Evolutionary conservation across 78 protist species (phyloP).

Genomic region (Dictyostelium discoideum): dicty_2.7 NC_007088.5:142001-142500

Average conservation of each 20-base stretch:
- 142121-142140: conserved; percentile 99
- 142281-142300: conserved; percentile 8
- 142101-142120: conserved; percentile 99
- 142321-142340: conserved; percentile 17
- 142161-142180: conserved; percentile 99
- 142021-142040: background rate
- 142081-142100: conserved; percentile 99
- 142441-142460: conserved; percentile 21
- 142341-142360: background rate
- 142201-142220: conserved; percentile 92
- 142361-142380: conserved; percentile 14
- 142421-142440: conserved; percentile 15
- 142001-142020: background rate
- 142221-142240: background rate
- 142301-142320: background rate
- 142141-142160: conserved; percentile 98
- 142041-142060: conserved; percentile 11
- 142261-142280: conserved; percentile 39
- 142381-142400: conserved; percentile 76
- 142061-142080: conserved; percentile 98
- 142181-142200: conserved; percentile 99
- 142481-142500: background rate
- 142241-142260: background rate
- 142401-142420: conserved; percentile 78
- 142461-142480: background rate